Evolutionary conservation across 169 alveolate species (phyloP).

Genomic region (Babesia ovis): DNA sequence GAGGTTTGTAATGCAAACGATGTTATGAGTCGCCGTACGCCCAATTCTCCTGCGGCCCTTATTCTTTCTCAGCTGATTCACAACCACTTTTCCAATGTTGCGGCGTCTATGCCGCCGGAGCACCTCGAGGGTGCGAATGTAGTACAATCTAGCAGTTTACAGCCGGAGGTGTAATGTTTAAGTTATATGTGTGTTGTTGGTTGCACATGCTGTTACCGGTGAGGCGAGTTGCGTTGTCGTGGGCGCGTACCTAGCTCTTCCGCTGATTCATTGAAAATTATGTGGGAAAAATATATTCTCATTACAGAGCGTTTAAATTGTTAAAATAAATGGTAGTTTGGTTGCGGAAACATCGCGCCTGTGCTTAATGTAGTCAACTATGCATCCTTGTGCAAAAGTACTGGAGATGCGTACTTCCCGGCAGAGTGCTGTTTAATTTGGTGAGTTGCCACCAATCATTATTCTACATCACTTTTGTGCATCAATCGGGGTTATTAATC

Average conservation of each 20-base stretch:
- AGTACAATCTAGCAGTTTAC: conserved; percentile 8
- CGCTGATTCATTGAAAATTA: too few relatives aligned
- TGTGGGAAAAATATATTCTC: too few relatives aligned
- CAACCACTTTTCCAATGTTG: conserved; percentile 33
- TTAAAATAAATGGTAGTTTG: too few relatives aligned
- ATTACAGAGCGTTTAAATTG: too few relatives aligned
- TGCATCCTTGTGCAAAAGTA: conserved; percentile 24
- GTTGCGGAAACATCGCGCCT: too few relatives aligned
- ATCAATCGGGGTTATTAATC: too few relatives aligned
- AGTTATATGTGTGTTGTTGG: not conserved
- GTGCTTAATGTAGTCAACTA: not conserved
- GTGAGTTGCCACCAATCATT: too few relatives aligned
- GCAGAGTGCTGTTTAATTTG: conserved; percentile 4
- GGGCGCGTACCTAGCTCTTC: too few relatives aligned
- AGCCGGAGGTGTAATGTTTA: conserved; percentile 43
- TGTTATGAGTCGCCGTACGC: conserved; percentile 45
- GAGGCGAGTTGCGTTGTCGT: conserved; percentile 3
- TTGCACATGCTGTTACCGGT: conserved; percentile 1
- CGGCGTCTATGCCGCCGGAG: not conserved
- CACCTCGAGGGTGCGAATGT: conserved; percentile 18
- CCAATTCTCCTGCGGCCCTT: conserved; percentile 64
- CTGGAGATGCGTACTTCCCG: not conserved
- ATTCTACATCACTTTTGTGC: too few relatives aligned
- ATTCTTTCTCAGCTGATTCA: conserved; percentile 65
- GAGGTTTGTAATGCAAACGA: conserved; percentile 75